A percentile compares a stretch with the other conserved stretches of the same genome.
These are phyloP conservation scores for Ustilago crameri DNA, from an alignment of 1,284 basidiomycete species.

Conservation along the genomic window DNA sequence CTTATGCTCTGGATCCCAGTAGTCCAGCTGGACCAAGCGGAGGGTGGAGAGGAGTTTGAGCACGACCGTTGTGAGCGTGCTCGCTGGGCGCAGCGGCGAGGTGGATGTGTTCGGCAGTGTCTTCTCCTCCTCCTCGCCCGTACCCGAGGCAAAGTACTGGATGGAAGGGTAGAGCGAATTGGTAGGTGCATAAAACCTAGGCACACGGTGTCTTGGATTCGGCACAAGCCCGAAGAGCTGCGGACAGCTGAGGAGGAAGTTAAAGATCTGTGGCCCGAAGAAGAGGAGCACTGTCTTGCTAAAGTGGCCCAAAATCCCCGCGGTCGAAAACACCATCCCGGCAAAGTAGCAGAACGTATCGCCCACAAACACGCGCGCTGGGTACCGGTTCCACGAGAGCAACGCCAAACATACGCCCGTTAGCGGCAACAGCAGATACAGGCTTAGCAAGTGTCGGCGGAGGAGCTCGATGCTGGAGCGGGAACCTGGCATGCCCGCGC, in stretches of 20 bases:
- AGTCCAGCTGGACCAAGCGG: constrained; percentile 42
- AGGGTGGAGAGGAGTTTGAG: constrained; percentile 32
- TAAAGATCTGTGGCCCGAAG: constrained; percentile 97
- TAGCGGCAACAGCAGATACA: constrained; percentile 96
- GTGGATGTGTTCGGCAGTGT: constrained; percentile 18
- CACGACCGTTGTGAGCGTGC: constrained; percentile 12
- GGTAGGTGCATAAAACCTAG: constrained; percentile 69
- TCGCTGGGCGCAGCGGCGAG: constrained; percentile 13
- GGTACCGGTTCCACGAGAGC: constrained; percentile 73
- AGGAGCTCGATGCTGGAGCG: constrained; percentile 74
- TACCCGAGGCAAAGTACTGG: constrained; percentile 32
- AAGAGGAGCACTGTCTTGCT: constrained; percentile 95
- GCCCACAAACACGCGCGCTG: constrained; percentile 91
- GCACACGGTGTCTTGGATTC: constrained; percentile 92
- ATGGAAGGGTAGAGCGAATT: constrained; percentile 49
- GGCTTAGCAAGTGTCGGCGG: constrained; percentile 89
- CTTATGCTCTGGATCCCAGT: constrained; percentile 10
- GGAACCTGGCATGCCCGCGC: constrained; percentile 48
- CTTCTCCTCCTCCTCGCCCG: neutral
- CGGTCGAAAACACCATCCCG: constrained; percentile 69
- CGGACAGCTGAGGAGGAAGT: constrained; percentile 92
- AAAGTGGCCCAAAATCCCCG: constrained; percentile 78
- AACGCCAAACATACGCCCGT: constrained; percentile 89
- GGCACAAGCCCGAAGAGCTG: constrained; percentile 93
- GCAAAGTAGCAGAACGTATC: constrained; percentile 98